These are phyloP conservation scores for Phaeodactylum tricornutum DNA, from an alignment of 108 stramenopile species.

Conservation along the genomic window DNA sequence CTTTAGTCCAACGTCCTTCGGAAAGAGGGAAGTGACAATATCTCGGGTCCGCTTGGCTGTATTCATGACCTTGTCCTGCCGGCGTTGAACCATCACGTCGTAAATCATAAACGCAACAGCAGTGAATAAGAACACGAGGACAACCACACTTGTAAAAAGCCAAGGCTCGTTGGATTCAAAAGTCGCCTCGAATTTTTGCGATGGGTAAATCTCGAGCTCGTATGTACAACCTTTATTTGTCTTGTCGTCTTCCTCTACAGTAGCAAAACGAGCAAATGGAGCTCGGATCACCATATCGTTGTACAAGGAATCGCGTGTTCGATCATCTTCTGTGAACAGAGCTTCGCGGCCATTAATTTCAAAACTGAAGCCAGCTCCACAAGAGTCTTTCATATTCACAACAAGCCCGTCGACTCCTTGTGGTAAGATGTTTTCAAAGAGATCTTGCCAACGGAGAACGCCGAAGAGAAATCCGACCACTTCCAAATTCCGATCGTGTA, in stretches of 20 bases:
- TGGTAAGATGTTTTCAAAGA: constrained; percentile 11
- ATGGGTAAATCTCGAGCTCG: constrained; percentile 6
- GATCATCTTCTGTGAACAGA: constrained; percentile 1
- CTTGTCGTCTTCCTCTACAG: constrained; percentile 5
- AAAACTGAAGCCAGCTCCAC: constrained; percentile 7
- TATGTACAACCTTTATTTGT: constrained; percentile 5
- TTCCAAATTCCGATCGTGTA: background rate
- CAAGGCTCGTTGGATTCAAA: constrained; percentile 8
- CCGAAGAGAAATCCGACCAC: constrained; percentile 7
- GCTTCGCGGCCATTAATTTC: constrained; percentile 12
- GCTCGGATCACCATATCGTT: background rate
- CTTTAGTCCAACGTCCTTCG: constrained; percentile 10
- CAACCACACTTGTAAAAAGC: constrained; percentile 1
- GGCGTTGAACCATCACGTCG: constrained; percentile 18
- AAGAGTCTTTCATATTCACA: constrained; percentile 7
- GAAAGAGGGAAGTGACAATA: constrained; percentile 20
- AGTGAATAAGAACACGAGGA: constrained; percentile 13
- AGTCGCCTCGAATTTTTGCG: background rate
- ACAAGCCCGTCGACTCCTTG: background rate
- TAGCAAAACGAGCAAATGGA: constrained; percentile 8
- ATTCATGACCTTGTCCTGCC: constrained; percentile 13
- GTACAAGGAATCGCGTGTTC: background rate
- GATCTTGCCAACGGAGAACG: constrained; percentile 10
- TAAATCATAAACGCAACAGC: constrained; percentile 11
- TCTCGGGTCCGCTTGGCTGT: constrained; percentile 12